Conservation (phyloP, 495 filamentous ascomycete species). For the Aspergillus kassunensis region DNA sequence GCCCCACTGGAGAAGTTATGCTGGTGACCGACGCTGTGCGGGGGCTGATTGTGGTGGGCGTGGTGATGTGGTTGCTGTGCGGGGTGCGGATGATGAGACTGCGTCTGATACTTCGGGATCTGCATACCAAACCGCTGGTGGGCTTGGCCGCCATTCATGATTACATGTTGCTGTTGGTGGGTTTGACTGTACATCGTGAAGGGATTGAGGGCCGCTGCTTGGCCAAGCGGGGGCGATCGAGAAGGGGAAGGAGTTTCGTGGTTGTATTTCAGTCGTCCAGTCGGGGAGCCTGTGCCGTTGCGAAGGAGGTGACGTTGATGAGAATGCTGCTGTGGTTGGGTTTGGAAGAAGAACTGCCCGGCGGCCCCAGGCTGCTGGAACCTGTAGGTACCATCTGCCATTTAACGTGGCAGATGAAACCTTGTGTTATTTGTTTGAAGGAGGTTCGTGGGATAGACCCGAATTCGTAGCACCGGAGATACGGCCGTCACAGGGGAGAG, state of each 20-base stretch:
- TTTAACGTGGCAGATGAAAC: conserved; percentile 56
- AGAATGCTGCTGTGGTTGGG: conserved; percentile 49
- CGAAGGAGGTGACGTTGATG: conserved; percentile 50
- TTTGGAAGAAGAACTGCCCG: conserved; percentile 59
- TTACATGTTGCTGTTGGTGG: conserved; percentile 77
- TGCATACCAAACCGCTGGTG: conserved; percentile 62
- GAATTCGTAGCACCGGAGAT: conserved; percentile 18
- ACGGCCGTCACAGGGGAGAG: conserved; percentile 26
- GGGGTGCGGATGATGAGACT: conserved; percentile 66
- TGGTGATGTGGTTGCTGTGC: conserved; percentile 73
- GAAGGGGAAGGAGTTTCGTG: conserved; percentile 66
- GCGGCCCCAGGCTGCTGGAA: conserved; percentile 69
- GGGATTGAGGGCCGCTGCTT: conserved; percentile 59
- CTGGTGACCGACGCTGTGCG: conserved; percentile 67
- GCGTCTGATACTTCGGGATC: conserved; percentile 68
- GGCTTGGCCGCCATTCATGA: conserved; percentile 62
- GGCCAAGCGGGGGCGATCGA: conserved; percentile 61
- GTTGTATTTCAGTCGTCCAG: conserved; percentile 45
- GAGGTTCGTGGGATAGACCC: conserved; percentile 22
- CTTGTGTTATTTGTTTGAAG: conserved; percentile 31
- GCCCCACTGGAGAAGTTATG: conserved; percentile 75
- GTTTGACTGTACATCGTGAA: conserved; percentile 80
- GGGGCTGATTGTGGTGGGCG: conserved; percentile 66
- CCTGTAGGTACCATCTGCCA: conserved; percentile 81
- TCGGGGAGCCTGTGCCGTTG: conserved; percentile 52